Evolutionary conservation across 2,329 filamentous ascomycete genomes (phyloP), one percentile per base, ranked within the genome.

Genomic region (Colletotrichum melonis): DNA sequence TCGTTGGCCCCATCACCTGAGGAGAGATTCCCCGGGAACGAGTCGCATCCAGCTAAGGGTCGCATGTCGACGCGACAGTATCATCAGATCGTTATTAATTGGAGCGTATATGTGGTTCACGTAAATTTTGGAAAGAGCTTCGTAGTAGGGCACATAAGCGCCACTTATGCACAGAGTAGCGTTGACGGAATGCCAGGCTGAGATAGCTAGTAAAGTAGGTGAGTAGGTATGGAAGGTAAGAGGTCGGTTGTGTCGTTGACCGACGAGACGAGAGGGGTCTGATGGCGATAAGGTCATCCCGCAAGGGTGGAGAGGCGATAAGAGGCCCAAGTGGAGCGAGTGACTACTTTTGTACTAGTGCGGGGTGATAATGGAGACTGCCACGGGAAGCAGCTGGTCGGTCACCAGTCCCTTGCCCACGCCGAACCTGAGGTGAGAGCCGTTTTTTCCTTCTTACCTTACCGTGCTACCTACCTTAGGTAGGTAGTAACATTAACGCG

Each of bases 21-120:
- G 30, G 42, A 67, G 57, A 52, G 22, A 28, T 32, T 69, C 76
- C 78, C 80, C 65, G 78, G 67, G 69, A 80, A 81, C 78, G 82
- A 81, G 79, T 86, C 84, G 72, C 86, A 85, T 78, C 85, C 84
- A 63, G 83, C 82, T 72, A 87, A 77, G 67, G 86, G 85, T 77
- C 85, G 85, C 86, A 88, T 88, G 58, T 72, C 52, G 74, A 28
- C 49, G 42, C 38, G 38, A 55, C n/a, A 26, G 19, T 54, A 49
- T 49, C 72, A 74, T 74, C 42, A 58, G 63, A 59, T 59, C 30
- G 38, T 35, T 19, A 16, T 12, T 24, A 57, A 2, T 65, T 57
- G n/a, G 26, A 57, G 63, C 6, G 9, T 32, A 5, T 14, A 46
- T 22, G 16, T 30, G 49, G 30, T 56, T 46, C 46, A 38, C 5